Evolutionary conservation across 768 basidiomycete species (phyloP).

Genomic region (Tremella yokohamensis): DNA sequence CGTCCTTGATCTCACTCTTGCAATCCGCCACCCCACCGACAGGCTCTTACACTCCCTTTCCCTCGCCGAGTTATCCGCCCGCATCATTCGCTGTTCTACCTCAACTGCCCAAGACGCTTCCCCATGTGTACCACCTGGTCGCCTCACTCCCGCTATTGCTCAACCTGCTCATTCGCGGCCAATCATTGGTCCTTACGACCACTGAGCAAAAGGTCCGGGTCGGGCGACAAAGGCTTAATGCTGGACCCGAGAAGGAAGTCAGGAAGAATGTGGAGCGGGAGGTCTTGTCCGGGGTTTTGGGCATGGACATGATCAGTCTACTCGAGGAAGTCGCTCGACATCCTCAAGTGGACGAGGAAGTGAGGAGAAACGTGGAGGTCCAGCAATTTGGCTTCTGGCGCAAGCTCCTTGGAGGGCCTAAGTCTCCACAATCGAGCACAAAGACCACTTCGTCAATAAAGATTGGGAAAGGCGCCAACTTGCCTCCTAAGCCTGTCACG

Average conservation of each 20-base stretch:
- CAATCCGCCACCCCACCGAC: slow-evolving; percentile 66
- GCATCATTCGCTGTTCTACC: slow-evolving; percentile 60
- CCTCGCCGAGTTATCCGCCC: slow-evolving; percentile 36
- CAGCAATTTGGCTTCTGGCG: slow-evolving; percentile 41
- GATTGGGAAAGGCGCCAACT: background rate
- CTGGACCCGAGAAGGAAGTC: slow-evolving; percentile 44
- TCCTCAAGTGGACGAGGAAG: slow-evolving; percentile 28
- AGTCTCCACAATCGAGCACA: background rate
- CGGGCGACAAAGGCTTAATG: slow-evolving; percentile 70
- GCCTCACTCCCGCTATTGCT: slow-evolving; percentile 67
- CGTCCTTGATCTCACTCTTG: slow-evolving; percentile 62
- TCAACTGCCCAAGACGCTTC: slow-evolving; percentile 59
- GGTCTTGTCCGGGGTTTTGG: slow-evolving; percentile 33
- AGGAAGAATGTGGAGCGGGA: slow-evolving; percentile 42
- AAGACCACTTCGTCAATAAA: background rate
- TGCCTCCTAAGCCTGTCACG: slow-evolving; percentile 51
- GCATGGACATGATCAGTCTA: slow-evolving; percentile 36
- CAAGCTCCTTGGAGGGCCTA: slow-evolving; percentile 12
- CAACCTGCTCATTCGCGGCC: slow-evolving; percentile 59
- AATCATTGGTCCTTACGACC: slow-evolving; percentile 19
- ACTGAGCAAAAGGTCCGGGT: slow-evolving; percentile 63
- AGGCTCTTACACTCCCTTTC: slow-evolving; percentile 39
- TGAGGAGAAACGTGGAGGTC: slow-evolving; percentile 40
- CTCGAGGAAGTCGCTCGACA: slow-evolving; percentile 36
- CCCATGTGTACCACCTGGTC: slow-evolving; percentile 58